These are phyloP conservation scores for Myrmaecium sp. DNA, from an alignment of 2,329 filamentous ascomycete genomes.

Conservation along the genomic window DNA sequence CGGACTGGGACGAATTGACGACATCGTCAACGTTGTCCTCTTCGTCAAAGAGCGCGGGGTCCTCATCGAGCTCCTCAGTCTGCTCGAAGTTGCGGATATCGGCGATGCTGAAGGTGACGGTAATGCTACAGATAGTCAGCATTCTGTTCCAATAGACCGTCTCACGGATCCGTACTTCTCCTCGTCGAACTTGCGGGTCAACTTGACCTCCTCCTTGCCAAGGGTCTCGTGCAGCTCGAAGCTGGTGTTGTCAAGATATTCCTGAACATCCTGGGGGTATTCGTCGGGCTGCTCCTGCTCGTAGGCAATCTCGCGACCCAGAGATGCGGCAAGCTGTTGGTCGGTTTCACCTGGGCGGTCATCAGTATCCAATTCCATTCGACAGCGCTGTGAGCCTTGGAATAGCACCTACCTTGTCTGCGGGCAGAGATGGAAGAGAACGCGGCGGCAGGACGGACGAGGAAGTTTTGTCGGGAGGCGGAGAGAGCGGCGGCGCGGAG, in stretches of 20 bases:
- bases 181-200: slow-evolving; percentile 68
- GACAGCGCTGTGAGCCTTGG: neutral
- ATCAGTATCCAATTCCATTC: neutral
- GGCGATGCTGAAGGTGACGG: slow-evolving; percentile 68
- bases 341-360: slow-evolving; percentile 26
- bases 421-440: slow-evolving; percentile 27
- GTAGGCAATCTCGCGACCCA: slow-evolving; percentile 60
- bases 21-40: slow-evolving; percentile 24
- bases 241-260: slow-evolving; percentile 71
- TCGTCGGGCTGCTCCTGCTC: slow-evolving; percentile 39
- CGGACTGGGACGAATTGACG: slow-evolving; percentile 27
- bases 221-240: slow-evolving; percentile 66
- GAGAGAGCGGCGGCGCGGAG: slow-evolving; percentile 12
- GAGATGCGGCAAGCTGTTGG: slow-evolving; percentile 69
- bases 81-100: slow-evolving; percentile 45
- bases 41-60: slow-evolving; percentile 39
- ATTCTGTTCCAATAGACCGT: neutral
- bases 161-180: slow-evolving; percentile 64
- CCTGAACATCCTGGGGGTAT: slow-evolving; percentile 60
- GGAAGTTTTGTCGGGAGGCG: too few species aligned
- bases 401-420: slow-evolving; percentile 17
- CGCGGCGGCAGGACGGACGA: too few species aligned
- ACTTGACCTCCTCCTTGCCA: slow-evolving; percentile 74
- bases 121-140: slow-evolving; percentile 38
- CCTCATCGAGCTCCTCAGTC: slow-evolving; percentile 36